These are phyloP conservation scores for Penicillium sp. DNA, from an alignment of 2,329 filamentous ascomycete genomes.

Conservation along the genomic window DNA sequence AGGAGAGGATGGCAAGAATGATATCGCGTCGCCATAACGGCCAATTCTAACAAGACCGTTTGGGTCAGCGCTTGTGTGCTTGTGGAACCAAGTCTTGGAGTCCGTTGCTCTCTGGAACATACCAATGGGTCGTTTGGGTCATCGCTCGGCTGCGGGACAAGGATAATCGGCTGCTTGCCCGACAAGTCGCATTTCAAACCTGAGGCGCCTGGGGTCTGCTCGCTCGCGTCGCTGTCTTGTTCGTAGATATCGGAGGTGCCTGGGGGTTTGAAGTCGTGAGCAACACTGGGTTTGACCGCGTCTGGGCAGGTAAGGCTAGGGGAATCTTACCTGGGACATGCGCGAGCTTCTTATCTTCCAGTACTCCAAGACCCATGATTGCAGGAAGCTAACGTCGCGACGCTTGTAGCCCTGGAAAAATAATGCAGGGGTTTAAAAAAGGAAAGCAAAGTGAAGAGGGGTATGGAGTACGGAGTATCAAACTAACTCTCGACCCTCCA, in stretches of 20 bases:
- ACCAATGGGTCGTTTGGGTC: slow-evolving; percentile 81
- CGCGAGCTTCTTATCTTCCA: slow-evolving; percentile 57
- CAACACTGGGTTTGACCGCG: background rate
- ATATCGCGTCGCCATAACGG: slow-evolving; percentile 75
- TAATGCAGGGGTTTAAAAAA: background rate
- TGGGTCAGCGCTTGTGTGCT: background rate
- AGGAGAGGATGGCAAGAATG: slow-evolving; percentile 67
- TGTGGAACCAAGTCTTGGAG: background rate
- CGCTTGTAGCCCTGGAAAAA: background rate
- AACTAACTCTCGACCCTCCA: background rate
- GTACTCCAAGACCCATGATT: slow-evolving; percentile 61
- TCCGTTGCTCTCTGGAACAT: slow-evolving; percentile 33
- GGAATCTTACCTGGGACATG: slow-evolving; percentile 61
- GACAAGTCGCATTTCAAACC: slow-evolving; percentile 64
- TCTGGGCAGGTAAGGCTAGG: background rate
- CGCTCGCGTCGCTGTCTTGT: slow-evolving; percentile 39
- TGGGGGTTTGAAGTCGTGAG: slow-evolving; percentile 8
- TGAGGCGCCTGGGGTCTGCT: slow-evolving; percentile 29
- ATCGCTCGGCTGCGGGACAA: slow-evolving; percentile 83
- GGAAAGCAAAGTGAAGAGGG: background rate
- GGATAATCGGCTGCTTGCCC: slow-evolving; percentile 61
- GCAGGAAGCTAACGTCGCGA: background rate
- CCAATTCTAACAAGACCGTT: slow-evolving; percentile 56
- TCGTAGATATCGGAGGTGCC: slow-evolving; percentile 53
- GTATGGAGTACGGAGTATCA: background rate